These are phyloP conservation scores for Theileria orientalis DNA, from an alignment of 169 alveolate genomes.

Conservation along the genomic window DNA sequence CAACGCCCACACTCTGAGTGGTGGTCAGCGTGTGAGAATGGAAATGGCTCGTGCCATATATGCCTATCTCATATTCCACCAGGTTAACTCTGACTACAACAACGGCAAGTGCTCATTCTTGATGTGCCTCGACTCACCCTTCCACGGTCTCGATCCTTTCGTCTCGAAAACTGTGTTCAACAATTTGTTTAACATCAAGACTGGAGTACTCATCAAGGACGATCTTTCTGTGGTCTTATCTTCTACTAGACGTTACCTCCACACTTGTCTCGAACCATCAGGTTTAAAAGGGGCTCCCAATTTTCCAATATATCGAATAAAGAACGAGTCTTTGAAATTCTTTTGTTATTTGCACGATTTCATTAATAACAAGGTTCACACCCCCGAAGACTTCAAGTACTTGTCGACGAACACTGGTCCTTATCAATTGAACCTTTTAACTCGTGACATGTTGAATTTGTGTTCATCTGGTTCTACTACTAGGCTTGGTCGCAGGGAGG, in stretches of 20 bases:
- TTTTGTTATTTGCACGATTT: not conserved
- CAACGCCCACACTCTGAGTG: constrained; percentile 75
- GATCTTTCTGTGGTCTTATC: constrained; percentile 45
- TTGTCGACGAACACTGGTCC: not conserved
- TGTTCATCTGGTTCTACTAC: constrained; percentile 11
- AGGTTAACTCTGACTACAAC: constrained; percentile 35
- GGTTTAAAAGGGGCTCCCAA: not conserved
- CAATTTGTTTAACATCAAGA: constrained; percentile 55
- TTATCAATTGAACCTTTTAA: not conserved
- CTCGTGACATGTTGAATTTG: not conserved
- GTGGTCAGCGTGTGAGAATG: constrained; percentile 91
- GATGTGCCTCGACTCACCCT: constrained; percentile 71
- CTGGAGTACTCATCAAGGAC: constrained; percentile 39
- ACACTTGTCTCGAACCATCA: not conserved
- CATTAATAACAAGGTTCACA: not conserved
- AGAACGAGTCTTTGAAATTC: not conserved
- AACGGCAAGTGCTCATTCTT: constrained; percentile 46
- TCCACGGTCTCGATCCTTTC: constrained; percentile 69
- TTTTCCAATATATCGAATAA: constrained; percentile 1
- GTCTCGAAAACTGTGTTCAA: constrained; percentile 64
- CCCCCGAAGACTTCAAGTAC: not conserved
- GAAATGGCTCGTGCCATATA: constrained; percentile 91
- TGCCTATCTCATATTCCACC: constrained; percentile 60
- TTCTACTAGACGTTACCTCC: constrained; percentile 1
- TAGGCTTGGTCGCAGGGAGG: constrained; percentile 9